Conservation (phyloP, 2,329 filamentous ascomycete genomes). For the Aspergillus sp. region DNA sequence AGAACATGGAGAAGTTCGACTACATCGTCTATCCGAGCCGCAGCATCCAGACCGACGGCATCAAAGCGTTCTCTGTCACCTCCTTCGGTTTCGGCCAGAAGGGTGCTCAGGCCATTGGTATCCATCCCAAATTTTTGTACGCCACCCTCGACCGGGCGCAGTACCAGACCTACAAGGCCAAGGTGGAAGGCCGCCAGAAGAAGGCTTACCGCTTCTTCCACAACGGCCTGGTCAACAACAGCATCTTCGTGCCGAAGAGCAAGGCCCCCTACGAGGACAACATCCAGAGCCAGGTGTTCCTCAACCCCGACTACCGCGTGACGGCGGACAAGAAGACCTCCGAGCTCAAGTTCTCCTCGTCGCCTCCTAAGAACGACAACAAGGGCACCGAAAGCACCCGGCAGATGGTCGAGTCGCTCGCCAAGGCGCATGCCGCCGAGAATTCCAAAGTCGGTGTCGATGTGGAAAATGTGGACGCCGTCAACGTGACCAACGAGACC, state of each 20-base stretch:
- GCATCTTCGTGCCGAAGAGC: constrained; percentile 90
- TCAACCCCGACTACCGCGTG: constrained; percentile 89
- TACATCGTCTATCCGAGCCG: constrained; percentile 95
- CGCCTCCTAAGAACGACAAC: constrained; percentile 58
- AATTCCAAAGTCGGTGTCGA: constrained; percentile 86
- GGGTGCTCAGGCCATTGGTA: constrained; percentile 92
- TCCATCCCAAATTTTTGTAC: constrained; percentile 92
- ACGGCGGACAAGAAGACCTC: constrained; percentile 76
- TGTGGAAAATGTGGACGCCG: constrained; percentile 75
- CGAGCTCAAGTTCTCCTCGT: constrained; percentile 62
- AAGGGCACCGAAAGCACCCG: constrained; percentile 56
- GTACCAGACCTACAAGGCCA: constrained; percentile 72
- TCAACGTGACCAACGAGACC: constrained; percentile 90
- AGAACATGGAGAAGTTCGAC: constrained; percentile 94
- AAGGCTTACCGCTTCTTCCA: constrained; percentile 98
- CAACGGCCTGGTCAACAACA: constrained; percentile 96
- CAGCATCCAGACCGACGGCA: constrained; percentile 89
- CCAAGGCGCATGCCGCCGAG: constrained; percentile 52
- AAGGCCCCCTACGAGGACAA: constrained; percentile 83
- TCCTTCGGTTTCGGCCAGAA: constrained; percentile 99
- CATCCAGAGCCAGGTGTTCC: constrained; percentile 77
- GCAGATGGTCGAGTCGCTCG: constrained; percentile 68
- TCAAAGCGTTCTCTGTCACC: constrained; percentile 98
- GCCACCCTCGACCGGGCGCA: constrained; percentile 83
- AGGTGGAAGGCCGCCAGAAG: constrained; percentile 92